phyloP scores from a whole-genome alignment of 805 yeast species.

The Wickerhamomyces bovis region DNA sequence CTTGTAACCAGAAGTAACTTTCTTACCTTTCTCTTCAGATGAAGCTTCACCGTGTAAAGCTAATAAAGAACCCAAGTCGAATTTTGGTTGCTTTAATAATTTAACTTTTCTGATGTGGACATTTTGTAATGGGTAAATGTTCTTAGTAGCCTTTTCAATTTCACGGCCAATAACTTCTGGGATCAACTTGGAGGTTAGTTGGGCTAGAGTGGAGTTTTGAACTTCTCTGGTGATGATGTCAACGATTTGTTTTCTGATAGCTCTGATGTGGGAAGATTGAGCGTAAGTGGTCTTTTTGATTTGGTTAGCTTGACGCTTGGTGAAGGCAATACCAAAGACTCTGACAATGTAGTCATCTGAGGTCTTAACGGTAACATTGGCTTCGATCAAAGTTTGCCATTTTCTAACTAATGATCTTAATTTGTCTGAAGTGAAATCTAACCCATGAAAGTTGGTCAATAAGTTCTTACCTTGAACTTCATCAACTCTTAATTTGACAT shows the following conservation, averaged over 20 bases:
- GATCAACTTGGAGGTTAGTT: slow-evolving; percentile 92
- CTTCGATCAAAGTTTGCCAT: slow-evolving; percentile 97
- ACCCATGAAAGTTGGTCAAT: slow-evolving; percentile 98
- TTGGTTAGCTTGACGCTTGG: slow-evolving; percentile 93
- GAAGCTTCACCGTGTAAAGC: slow-evolving; percentile 94
- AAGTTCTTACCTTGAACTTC: slow-evolving; percentile 98
- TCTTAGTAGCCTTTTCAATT: slow-evolving; percentile 91
- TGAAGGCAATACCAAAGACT: slow-evolving; percentile 93
- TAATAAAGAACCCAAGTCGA: slow-evolving; percentile 92
- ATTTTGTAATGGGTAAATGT: slow-evolving; percentile 95
- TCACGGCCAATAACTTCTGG: slow-evolving; percentile 99
- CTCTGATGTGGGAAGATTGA: slow-evolving; percentile 93
- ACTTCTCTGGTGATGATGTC: slow-evolving; percentile 97
- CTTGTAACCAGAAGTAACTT: slow-evolving; percentile 89
- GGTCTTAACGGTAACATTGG: slow-evolving; percentile 94
- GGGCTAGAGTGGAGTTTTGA: slow-evolving; percentile 88
- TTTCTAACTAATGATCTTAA: slow-evolving; percentile 93
- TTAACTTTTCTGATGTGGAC: slow-evolving; percentile 98
- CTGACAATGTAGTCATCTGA: slow-evolving; percentile 92
- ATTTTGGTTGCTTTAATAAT: slow-evolving; percentile 96
- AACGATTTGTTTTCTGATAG: slow-evolving; percentile 94
- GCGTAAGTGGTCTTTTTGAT: slow-evolving; percentile 95
- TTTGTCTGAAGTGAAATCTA: slow-evolving; percentile 93
- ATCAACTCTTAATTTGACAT: slow-evolving; percentile 94
- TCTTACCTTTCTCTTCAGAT: slow-evolving; percentile 93